These are phyloP conservation scores for Penicillium cosmopolitanum DNA, from an alignment of 495 filamentous ascomycete genomes.

Conservation along the genomic window DNA sequence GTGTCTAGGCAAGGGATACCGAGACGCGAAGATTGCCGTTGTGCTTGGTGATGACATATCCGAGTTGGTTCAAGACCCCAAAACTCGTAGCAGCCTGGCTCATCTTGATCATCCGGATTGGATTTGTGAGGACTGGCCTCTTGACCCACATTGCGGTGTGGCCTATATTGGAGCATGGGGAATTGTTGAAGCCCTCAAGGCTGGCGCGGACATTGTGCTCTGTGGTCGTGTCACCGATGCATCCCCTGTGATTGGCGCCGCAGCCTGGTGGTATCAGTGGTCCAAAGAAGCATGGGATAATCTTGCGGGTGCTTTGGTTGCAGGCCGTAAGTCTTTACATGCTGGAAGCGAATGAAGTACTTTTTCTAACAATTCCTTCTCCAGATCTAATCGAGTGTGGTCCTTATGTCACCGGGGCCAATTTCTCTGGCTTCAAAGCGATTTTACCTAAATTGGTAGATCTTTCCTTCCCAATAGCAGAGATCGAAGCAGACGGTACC, in stretches of 20 bases:
- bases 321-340: slow-evolving; percentile 42
- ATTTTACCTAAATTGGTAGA: slow-evolving; percentile 10
- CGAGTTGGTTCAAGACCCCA: slow-evolving; percentile 8
- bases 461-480: slow-evolving; percentile 49
- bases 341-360: slow-evolving; percentile 2
- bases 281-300: slow-evolving; percentile 45
- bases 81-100: not conserved
- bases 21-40: slow-evolving; percentile 8
- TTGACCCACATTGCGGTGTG: slow-evolving; percentile 20
- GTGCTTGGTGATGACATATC: slow-evolving; percentile 24
- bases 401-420: slow-evolving; percentile 47
- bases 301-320: slow-evolving; percentile 55
- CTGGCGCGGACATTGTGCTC: slow-evolving; percentile 53
- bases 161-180: slow-evolving; percentile 38
- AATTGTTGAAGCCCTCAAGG: slow-evolving; percentile 41
- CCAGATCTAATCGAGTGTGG: slow-evolving; percentile 47
- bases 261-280: slow-evolving; percentile 53
- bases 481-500: slow-evolving; percentile 40
- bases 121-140: slow-evolving; percentile 11
- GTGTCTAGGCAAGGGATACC: slow-evolving; percentile 10
- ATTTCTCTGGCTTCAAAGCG: slow-evolving; percentile 53
- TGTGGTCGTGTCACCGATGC: slow-evolving; percentile 61
- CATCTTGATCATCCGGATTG: slow-evolving; percentile 21
- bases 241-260: slow-evolving; percentile 54
- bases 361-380: slow-evolving; percentile 8